Evolutionary conservation across 2,329 filamentous ascomycete species (phyloP), one percentile per base, ranked within the genome.

Genomic region (Verticillium nubilum): DNA sequence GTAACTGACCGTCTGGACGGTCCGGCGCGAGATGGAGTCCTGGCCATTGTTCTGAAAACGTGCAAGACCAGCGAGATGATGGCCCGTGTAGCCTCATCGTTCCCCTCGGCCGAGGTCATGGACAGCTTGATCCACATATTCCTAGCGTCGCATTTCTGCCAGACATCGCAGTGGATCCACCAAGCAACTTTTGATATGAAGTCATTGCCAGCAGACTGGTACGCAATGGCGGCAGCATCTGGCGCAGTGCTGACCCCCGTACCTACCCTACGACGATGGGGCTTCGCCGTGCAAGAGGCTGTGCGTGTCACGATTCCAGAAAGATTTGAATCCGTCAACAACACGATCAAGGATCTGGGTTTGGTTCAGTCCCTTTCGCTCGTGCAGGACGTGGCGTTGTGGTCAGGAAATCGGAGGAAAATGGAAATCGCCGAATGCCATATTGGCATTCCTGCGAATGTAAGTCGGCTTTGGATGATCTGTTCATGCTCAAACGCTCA

Each of bases 61-160:
- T 87, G 82, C 65, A 81, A 80, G 54, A 76, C 75, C 42, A 76
- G 76, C 63, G 73, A 73, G 66, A 81, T 71, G 73, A 80, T 72
- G 71, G 80, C 68, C 61, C 80, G 76, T 56, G 82, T 85, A 23
- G 83, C 80, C 19, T 81, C 78, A 1, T 86, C 86, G 0, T 89
- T 89, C 63, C 85, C 86, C 0, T 85, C 84, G 1, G 78, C 84
- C 19, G 81, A 84, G 25, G 70, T 85, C 2, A 74, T 89, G 61
- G 86, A 88, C 64, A 84, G 80, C 10, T 74, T 88, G 59, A 76
- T 87, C 13, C 83, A 88, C 61, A 81, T 83, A 61, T 88, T 84
- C 61, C 72, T 88, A 23, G 81, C 82, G 1, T 78, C 78, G 1
- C 82, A 86, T 52, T 73, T 78, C 27, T 80, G 84, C 54, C 78